Evolutionary conservation across 805 yeast genomes (phyloP), one percentile per base, ranked within the genome.

Genomic region (Candida endomychidarum): DNA sequence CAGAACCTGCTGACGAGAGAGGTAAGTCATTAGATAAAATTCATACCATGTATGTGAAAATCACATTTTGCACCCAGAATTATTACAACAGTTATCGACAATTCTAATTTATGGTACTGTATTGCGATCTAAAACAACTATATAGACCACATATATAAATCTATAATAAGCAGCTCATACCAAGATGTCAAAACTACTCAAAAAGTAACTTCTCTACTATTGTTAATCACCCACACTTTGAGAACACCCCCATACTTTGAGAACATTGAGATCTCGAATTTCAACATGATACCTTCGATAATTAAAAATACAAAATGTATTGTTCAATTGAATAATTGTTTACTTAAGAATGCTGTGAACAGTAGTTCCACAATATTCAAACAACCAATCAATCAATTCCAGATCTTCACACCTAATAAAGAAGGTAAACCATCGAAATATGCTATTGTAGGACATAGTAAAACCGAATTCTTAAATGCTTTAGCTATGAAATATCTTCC

Each of bases 401-500:
- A 48, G 20, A 39, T 67, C 10, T 42, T 24, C 37, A 30, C 42
- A 8, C 58, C 59, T 12, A 31, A 28, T 24, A 11, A 25, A 4
- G 38, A 45, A 2, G 37, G 28, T 15, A 41, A 51, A 23, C 53
- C 60, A 3, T 46, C 58, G 8, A 43, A 41, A 12, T 66, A 66
- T 67, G 60, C 61, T 6, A 44, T 67, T 8, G 34, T 55, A 12
- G 75, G 74, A 2, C 56, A 81, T 1, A 50, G 58, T 19, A 85
- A 82, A 58, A 60, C 80, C 0, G 70, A 68, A 14, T 66, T 86
- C 17, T 61, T 86, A 19, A 69, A 71, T 35, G 63, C 75, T 0
- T 44, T 86, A n/a, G 74, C 86, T 0, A 81, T 83, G 2, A 70
- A 75, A 32, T 74, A 67, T 48, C 47, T 76, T 6, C 61, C 79